Evolutionary conservation across 768 basidiomycete species (phyloP), one percentile per base, ranked within the genome.

Genomic region (Boletus speciosus): DNA sequence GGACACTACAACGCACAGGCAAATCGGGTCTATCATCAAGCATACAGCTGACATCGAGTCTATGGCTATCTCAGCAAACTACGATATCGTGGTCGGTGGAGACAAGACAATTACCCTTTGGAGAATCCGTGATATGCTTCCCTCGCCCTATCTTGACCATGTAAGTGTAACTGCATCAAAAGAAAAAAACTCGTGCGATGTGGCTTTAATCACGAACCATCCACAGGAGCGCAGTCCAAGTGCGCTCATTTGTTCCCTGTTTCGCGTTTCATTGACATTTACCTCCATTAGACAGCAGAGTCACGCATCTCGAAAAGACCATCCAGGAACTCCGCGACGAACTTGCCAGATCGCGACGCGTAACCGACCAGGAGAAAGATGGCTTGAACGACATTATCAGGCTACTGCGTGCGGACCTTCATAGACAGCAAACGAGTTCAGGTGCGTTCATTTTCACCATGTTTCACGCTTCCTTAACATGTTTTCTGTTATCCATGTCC

Each of bases 31-130:
- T 11, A 1, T 21, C 11, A 23, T 59, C 7, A n/a, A 32, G 23
- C 47, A 59, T 19, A 8, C 27, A 1, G 16, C 5, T 12, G 0
- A 6, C 1, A 5, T 53, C n/a, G 19, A 6, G 9, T 46, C 19
- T 9, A 50, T 59, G 25, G 43, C 47, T 5, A 50, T 58, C 14
- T 59, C 56, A 4, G 16, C 15, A 36, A 46, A 54, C 23, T 52
- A 43, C 5, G 47, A 53, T 27, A 31, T 61, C 6, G 46, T 40
- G 15, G 21, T 48, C 3, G 25, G 21, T 5, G 60, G 50, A 10
- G 29, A 16, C 25, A 11, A 35, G 4, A 43, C 16, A 29, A 52
- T 61, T n/a, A 49, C 44, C n/a, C 11, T 58, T 15, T 29, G 40
- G 12, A 49, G 15, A 31, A 49, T 61, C 3, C 21, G 1, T 1